Conservation (phyloP, 257 asterid genomes). For the Cruciata laevipes region DNA sequence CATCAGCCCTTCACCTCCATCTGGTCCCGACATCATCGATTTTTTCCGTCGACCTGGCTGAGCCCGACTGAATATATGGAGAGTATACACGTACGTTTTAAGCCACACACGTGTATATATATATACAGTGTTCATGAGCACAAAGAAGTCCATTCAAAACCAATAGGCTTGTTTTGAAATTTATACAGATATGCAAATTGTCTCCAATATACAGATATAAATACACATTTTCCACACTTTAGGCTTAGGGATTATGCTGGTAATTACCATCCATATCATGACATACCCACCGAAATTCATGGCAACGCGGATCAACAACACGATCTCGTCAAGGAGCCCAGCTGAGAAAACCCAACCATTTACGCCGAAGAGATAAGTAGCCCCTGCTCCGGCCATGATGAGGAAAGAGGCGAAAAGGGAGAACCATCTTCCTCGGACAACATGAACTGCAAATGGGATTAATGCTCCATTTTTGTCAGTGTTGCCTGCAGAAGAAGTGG, state of each 20-base stretch:
- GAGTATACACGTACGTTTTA: too few species aligned
- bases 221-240: constrained; percentile 74
- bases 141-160: too few species aligned
- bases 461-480: constrained; percentile 7
- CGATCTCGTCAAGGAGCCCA: constrained; percentile 73
- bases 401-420: constrained; percentile 77
- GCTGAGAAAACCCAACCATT: constrained; percentile 75
- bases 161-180: too few species aligned
- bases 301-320: constrained; percentile 52
- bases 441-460: constrained; percentile 34
- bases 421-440: constrained; percentile 71
- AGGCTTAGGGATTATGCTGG: constrained; percentile 41
- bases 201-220: constrained; percentile 77
- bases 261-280: constrained; percentile 65
- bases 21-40: too few species aligned
- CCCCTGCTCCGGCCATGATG: constrained; percentile 92
- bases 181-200: too few species aligned
- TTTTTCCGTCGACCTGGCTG: too few species aligned
- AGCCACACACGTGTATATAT: too few species aligned
- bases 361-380: constrained; percentile 70
- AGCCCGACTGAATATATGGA: too few species aligned
- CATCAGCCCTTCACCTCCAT: too few species aligned
- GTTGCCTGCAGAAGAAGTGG: background rate
- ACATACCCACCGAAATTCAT: constrained; percentile 75
- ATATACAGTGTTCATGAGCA: too few species aligned